Percentiles rank a stretch among this genome's conserved stretches.
These are phyloP conservation scores for Chaetomium globosum DNA, from an alignment of 2,329 filamentous ascomycete species.

Conservation along the genomic window DNA sequence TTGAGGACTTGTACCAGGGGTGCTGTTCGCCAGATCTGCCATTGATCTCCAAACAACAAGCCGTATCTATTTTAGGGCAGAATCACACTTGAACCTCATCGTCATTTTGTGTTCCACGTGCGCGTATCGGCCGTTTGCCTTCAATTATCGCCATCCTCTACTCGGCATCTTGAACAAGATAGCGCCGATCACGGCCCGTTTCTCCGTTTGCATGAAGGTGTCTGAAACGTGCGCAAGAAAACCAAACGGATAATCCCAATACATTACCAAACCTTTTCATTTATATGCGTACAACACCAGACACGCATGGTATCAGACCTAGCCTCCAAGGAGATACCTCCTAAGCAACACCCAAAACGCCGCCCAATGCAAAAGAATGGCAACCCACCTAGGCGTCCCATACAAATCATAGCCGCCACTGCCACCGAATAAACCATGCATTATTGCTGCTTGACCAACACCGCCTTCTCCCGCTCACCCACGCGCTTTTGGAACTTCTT, in stretches of 20 bases:
- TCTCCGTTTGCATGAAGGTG: not conserved
- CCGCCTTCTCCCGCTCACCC: conserved; percentile 79
- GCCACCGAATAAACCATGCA: not conserved
- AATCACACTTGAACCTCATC: not conserved
- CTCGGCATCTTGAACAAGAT: not conserved
- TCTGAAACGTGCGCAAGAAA: conserved; percentile 12
- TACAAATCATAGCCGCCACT: not conserved
- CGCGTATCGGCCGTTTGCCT: not conserved
- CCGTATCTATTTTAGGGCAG: not conserved
- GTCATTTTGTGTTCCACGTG: not conserved
- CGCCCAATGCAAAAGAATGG: conserved; percentile 27
- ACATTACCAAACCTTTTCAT: not conserved
- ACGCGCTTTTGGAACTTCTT: conserved; percentile 69
- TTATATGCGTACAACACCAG: conserved; percentile 25
- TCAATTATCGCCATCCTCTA: not conserved
- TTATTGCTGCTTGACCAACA: conserved; percentile 67
- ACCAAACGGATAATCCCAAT: not conserved
- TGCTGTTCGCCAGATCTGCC: not conserved
- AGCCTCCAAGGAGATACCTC: conserved; percentile 16
- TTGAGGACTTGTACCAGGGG: not conserved
- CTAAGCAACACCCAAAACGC: conserved; percentile 25
- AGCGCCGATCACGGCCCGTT: conserved; percentile 3
- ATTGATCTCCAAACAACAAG: not conserved
- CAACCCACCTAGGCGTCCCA: not conserved
- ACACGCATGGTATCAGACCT: conserved; percentile 34